Conservation (phyloP, 768 basidiomycete genomes). For the Amanita thiersii region DNA sequence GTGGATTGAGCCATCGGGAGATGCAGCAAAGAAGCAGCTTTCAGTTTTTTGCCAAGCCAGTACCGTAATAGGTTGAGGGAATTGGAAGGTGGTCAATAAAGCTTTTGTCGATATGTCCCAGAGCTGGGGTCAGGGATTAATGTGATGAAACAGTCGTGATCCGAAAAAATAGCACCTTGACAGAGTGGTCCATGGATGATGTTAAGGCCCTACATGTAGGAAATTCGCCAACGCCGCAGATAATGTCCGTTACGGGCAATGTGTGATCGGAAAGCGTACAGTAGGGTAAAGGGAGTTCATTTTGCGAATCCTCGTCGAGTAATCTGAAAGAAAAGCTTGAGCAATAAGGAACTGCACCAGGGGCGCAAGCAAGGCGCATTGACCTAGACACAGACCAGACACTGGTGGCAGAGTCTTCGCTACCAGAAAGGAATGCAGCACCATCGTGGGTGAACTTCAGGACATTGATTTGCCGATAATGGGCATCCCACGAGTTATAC, state of each 20-base stretch:
- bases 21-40: constrained; percentile 83
- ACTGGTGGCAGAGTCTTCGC: constrained; percentile 83
- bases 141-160: constrained; percentile 6
- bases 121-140: constrained; percentile 34
- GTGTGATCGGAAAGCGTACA: constrained; percentile 88
- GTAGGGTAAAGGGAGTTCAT: constrained; percentile 68
- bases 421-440: constrained; percentile 72
- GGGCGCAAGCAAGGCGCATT: constrained; percentile 20
- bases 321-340: constrained; percentile 39
- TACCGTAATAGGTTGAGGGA: constrained; percentile 66
- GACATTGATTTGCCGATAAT: constrained; percentile 84
- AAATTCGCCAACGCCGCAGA: constrained; percentile 73
- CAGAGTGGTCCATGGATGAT: constrained; percentile 80
- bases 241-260: constrained; percentile 76
- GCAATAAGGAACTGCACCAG: constrained; percentile 9
- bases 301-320: constrained; percentile 66
- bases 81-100: constrained; percentile 81
- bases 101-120: constrained; percentile 75
- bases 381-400: constrained; percentile 89
- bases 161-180: constrained; percentile 52
- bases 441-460: constrained; percentile 82
- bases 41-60: constrained; percentile 81
- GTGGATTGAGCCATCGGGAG: constrained; percentile 65
- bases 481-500: constrained; percentile 89
- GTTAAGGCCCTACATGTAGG: constrained; percentile 74